Conservation (phyloP, 2,329 filamentous ascomycete genomes). For the Xylaria sp. region DNA sequence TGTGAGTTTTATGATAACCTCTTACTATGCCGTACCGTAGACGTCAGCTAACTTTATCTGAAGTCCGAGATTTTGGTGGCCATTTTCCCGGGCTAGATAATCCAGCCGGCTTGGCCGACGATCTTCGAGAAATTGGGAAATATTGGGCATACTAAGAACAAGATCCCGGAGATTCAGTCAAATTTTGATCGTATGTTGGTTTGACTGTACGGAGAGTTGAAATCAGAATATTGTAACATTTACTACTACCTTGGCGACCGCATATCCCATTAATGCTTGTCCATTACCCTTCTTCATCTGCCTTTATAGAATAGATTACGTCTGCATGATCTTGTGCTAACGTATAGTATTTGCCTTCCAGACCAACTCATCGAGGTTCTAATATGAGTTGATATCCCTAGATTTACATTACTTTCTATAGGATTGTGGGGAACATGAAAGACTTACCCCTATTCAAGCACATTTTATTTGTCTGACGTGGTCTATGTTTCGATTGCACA, state of each 20-base stretch:
- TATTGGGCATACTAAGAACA: constrained; percentile 24
- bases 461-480: not conserved
- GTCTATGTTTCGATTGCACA: too few species aligned
- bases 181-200: not conserved
- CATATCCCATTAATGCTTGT: not conserved
- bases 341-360: not conserved
- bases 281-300: not conserved
- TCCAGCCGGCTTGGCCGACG: constrained; percentile 18
- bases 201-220: not conserved
- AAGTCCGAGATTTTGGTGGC: constrained; percentile 28
- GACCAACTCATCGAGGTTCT: too few species aligned
- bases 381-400: too few species aligned
- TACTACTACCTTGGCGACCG: not conserved
- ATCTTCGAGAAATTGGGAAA: constrained; percentile 28
- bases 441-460: too few species aligned
- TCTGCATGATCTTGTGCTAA: not conserved
- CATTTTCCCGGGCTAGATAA: constrained; percentile 31
- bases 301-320: not conserved
- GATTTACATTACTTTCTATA: too few species aligned
- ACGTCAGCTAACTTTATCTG: constrained; percentile 2
- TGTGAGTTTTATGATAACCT: constrained; percentile 10
- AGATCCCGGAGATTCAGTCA: not conserved
- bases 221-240: not conserved
- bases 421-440: too few species aligned
- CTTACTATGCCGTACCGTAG: not conserved